Conservation (phyloP, 345 rosid genomes). For the Clausena lansium region DNA sequence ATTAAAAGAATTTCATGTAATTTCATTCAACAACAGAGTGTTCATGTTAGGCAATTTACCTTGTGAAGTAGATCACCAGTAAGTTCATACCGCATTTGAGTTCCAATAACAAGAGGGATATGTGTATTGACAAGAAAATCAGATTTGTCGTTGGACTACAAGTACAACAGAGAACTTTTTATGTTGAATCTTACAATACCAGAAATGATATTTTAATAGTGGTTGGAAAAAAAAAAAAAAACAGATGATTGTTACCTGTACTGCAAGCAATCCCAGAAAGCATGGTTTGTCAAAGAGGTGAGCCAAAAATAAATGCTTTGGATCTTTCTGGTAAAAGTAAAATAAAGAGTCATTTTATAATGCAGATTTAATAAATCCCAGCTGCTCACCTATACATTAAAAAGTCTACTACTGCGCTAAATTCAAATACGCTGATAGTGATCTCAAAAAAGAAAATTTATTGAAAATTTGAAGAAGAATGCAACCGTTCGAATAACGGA, state of each 20-base stretch:
- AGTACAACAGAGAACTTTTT: neutral
- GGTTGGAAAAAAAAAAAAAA: neutral
- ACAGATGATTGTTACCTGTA: conserved; percentile 32
- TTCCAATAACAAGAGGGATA: conserved; percentile 48
- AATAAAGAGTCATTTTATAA: neutral
- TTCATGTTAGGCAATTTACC: conserved; percentile 22
- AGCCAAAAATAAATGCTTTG: conserved; percentile 47
- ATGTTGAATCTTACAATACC: neutral
- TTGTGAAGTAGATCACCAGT: conserved; percentile 47
- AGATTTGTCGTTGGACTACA: conserved; percentile 48
- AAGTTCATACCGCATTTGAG: conserved; percentile 55
- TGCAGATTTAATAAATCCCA: neutral
- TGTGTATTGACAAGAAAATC: conserved; percentile 54
- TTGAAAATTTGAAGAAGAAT: too few relatives aligned
- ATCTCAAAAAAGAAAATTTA: too few relatives aligned
- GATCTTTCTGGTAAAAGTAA: conserved; percentile 35
- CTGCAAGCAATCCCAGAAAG: conserved; percentile 54
- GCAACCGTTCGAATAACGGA: too few relatives aligned
- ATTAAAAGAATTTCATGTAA: neutral
- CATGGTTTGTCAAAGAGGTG: conserved; percentile 61
- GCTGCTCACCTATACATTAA: neutral
- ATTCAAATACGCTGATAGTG: too few relatives aligned
- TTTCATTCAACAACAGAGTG: too few relatives aligned
- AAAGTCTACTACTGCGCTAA: too few relatives aligned
- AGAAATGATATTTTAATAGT: neutral